A percentile compares a stretch with the other conserved stretches of the same genome.
Conservation (phyloP, 345 rosid genomes). For the Ceriops tagal region DNA sequence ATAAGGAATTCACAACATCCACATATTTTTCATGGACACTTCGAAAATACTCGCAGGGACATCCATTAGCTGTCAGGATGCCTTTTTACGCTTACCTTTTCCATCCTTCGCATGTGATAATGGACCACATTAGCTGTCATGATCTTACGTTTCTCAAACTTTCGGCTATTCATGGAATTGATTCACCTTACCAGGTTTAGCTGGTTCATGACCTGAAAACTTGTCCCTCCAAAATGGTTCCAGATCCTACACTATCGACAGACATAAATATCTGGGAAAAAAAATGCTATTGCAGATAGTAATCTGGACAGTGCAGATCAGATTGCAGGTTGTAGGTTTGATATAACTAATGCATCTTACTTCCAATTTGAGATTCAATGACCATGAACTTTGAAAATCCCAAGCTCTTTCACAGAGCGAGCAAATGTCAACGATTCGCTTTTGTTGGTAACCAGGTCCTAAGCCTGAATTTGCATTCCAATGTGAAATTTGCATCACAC, state of each 20-base stretch:
- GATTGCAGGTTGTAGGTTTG: background rate
- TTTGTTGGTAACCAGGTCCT: too few species aligned
- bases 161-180: background rate
- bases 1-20: slow-evolving; percentile 37
- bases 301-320: background rate
- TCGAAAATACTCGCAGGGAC: slow-evolving; percentile 2
- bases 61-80: slow-evolving; percentile 44
- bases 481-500: too few species aligned
- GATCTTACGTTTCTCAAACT: background rate
- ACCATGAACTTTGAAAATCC: too few species aligned
- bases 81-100: slow-evolving; percentile 26
- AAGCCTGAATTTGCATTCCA: too few species aligned
- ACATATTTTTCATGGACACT: slow-evolving; percentile 24
- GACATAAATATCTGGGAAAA: too few species aligned
- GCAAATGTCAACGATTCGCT: background rate
- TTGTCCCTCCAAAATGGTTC: too few species aligned
- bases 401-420: background rate
- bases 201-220: background rate
- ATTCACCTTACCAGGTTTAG: background rate
- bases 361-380: background rate
- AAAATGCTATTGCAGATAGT: background rate
- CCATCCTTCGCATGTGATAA: slow-evolving; percentile 20
- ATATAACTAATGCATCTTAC: background rate
- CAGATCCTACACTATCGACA: too few species aligned
- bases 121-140: slow-evolving; percentile 20